These are phyloP conservation scores for Biscogniauxia mediterranea DNA, from an alignment of 2,329 filamentous ascomycete genomes.

Conservation along the genomic window DNA sequence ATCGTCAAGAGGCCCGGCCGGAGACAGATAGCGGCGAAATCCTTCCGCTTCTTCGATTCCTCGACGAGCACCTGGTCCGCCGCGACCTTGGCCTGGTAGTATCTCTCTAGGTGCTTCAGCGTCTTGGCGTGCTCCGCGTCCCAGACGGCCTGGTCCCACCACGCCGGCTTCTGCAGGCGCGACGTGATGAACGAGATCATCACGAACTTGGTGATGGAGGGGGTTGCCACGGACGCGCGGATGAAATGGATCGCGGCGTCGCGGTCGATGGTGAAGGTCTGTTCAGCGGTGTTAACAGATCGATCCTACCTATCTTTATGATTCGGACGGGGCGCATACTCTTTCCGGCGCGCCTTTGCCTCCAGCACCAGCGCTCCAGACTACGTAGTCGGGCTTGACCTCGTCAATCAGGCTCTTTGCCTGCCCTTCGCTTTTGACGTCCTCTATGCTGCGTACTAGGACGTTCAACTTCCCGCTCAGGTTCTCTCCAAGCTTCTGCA, in stretches of 20 bases:
- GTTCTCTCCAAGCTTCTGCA: conserved; percentile 59
- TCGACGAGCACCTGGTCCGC: conserved; percentile 58
- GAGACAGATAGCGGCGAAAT: conserved; percentile 51
- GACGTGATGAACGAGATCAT: conserved; percentile 61
- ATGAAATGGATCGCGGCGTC: conserved; percentile 64
- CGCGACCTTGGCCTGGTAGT: conserved; percentile 60
- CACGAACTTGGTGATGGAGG: conserved; percentile 59
- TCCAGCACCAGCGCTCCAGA: conserved; percentile 66
- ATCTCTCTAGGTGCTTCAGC: conserved; percentile 45
- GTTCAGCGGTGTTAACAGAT: neutral
- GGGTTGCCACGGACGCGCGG: conserved; percentile 53
- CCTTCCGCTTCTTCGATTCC: conserved; percentile 39
- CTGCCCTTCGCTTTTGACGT: conserved; percentile 61
- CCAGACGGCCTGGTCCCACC: conserved; percentile 54
- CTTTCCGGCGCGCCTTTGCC: conserved; percentile 56
- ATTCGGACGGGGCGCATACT: conserved; percentile 26
- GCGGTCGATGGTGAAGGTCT: conserved; percentile 36
- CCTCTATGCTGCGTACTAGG: conserved; percentile 68
- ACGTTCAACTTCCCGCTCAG: conserved; percentile 65
- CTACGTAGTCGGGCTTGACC: conserved; percentile 63
- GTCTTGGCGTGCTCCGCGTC: conserved; percentile 39
- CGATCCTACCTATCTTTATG: too few species aligned
- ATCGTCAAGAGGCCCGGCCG: conserved; percentile 51
- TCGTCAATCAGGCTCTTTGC: conserved; percentile 61
- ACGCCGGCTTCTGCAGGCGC: conserved; percentile 49